Percentiles rank a stretch among this genome's conserved stretches.
Evolutionary conservation across 2,329 filamentous ascomycete genomes (phyloP).

Genomic region (Drechslerella stenobrocha): DNA sequence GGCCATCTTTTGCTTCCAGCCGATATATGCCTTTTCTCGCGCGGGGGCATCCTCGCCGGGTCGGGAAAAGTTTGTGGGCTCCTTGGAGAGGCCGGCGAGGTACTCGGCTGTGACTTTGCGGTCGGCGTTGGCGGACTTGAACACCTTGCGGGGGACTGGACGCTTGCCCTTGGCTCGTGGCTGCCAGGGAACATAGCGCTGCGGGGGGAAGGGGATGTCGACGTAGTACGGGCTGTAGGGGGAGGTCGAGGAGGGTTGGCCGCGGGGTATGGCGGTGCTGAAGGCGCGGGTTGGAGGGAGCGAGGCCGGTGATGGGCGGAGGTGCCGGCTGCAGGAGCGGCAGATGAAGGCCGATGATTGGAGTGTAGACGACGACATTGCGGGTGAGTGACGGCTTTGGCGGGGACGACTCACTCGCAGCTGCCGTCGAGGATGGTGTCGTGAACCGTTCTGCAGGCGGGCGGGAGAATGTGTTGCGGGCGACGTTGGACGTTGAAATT

Average conservation of each 20-base stretch:
- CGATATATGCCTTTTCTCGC: constrained; percentile 55
- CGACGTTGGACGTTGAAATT: constrained; percentile 39
- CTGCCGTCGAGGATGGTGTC: constrained; percentile 7
- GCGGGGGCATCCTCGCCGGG: constrained; percentile 55
- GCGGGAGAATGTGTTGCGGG: constrained; percentile 16
- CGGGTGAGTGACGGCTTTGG: background rate
- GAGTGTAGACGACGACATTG: constrained; percentile 25
- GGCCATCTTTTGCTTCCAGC: constrained; percentile 75
- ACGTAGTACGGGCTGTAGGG: constrained; percentile 41
- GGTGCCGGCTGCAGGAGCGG: constrained; percentile 44
- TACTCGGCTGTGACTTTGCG: constrained; percentile 33
- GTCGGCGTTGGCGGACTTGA: constrained; percentile 14
- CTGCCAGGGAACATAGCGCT: constrained; percentile 34
- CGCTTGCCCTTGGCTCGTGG: constrained; percentile 34
- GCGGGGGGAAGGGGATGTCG: constrained; percentile 44
- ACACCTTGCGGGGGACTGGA: constrained; percentile 36
- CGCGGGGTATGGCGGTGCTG: constrained; percentile 19
- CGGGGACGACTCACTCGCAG: background rate
- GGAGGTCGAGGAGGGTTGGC: constrained; percentile 7
- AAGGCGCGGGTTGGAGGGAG: constrained; percentile 21
- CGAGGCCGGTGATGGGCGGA: constrained; percentile 16
- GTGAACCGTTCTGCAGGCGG: background rate
- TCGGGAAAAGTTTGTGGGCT: constrained; percentile 52
- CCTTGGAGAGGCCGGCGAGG: constrained; percentile 51
- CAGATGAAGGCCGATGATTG: constrained; percentile 42